These are phyloP conservation scores for Daldinia vernicosa DNA, from an alignment of 495 filamentous ascomycete species.

Conservation along the genomic window DNA sequence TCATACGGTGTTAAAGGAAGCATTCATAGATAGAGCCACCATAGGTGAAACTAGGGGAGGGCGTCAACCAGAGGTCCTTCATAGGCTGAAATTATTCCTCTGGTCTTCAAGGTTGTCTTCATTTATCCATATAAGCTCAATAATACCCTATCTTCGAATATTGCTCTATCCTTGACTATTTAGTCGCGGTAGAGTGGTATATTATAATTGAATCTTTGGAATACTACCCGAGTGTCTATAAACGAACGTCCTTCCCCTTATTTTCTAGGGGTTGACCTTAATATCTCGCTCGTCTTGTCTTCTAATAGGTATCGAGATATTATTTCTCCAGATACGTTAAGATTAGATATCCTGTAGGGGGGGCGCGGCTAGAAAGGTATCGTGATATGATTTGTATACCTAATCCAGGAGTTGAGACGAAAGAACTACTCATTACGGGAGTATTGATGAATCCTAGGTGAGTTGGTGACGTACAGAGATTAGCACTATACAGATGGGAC, in stretches of 20 bases:
- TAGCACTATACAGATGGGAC: background rate
- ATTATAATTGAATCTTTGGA: background rate
- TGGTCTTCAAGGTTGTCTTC: slow-evolving; percentile 7
- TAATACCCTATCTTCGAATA: slow-evolving; percentile 22
- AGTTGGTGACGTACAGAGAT: background rate
- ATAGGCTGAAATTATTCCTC: slow-evolving; percentile 13
- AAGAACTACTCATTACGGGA: background rate
- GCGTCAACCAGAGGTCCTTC: slow-evolving; percentile 8
- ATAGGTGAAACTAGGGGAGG: slow-evolving; percentile 4
- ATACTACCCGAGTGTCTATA: background rate
- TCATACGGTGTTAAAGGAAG: background rate
- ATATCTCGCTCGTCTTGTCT: background rate
- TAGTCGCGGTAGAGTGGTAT: slow-evolving; percentile 3
- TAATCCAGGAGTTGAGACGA: background rate
- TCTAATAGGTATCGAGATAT: background rate
- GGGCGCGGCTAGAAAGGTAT: background rate
- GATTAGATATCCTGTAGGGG: background rate
- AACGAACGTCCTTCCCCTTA: background rate
- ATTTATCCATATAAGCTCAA: slow-evolving; percentile 16
- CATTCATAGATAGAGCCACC: slow-evolving; percentile 6
- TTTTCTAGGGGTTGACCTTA: background rate
- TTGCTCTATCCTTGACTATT: background rate
- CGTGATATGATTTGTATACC: background rate
- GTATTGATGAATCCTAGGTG: background rate
- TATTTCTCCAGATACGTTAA: background rate